Percentiles rank a stretch among this genome's conserved stretches.
Evolutionary conservation across 1,284 basidiomycete species (phyloP).

Genomic region (Ganoderma multipileum): DNA sequence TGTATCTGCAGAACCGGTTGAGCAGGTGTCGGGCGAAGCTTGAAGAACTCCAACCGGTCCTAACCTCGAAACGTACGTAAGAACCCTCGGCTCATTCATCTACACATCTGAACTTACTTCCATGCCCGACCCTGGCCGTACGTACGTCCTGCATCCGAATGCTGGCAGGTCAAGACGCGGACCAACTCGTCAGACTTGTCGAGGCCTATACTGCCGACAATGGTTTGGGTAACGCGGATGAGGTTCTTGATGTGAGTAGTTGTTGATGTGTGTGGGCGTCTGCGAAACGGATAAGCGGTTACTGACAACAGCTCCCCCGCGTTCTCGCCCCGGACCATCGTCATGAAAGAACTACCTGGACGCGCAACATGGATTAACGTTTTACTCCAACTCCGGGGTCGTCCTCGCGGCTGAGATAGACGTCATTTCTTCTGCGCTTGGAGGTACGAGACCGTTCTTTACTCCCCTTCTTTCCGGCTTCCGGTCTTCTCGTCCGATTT

Average conservation of each 20-base stretch:
- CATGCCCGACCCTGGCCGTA: background rate
- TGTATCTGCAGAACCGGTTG: slow-evolving; percentile 82
- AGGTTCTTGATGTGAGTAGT: slow-evolving; percentile 58
- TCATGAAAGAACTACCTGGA: slow-evolving; percentile 66
- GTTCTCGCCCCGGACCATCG: background rate
- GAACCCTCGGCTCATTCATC: background rate
- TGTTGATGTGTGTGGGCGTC: slow-evolving; percentile 23
- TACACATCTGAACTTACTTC: background rate
- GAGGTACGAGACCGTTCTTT: slow-evolving; percentile 51
- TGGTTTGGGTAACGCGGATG: slow-evolving; percentile 65
- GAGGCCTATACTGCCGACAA: slow-evolving; percentile 59
- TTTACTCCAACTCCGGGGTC: slow-evolving; percentile 60
- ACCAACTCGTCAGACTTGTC: slow-evolving; percentile 58
- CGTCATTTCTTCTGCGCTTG: slow-evolving; percentile 66
- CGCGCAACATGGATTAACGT: slow-evolving; percentile 63
- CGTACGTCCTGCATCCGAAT: slow-evolving; percentile 8
- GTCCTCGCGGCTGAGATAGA: slow-evolving; percentile 67
- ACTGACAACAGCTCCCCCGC: slow-evolving; percentile 2
- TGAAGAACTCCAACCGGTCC: slow-evolving; percentile 60
- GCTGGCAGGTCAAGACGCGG: slow-evolving; percentile 60
- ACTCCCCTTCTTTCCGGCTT: slow-evolving; percentile 1
- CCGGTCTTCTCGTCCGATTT: background rate
- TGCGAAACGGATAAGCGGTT: slow-evolving; percentile 20
- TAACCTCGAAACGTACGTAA: slow-evolving; percentile 66
- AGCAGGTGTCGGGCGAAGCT: slow-evolving; percentile 62